Evolutionary conservation across 345 rosid species (phyloP).

Genomic region (Laguncularia racemosa): DNA sequence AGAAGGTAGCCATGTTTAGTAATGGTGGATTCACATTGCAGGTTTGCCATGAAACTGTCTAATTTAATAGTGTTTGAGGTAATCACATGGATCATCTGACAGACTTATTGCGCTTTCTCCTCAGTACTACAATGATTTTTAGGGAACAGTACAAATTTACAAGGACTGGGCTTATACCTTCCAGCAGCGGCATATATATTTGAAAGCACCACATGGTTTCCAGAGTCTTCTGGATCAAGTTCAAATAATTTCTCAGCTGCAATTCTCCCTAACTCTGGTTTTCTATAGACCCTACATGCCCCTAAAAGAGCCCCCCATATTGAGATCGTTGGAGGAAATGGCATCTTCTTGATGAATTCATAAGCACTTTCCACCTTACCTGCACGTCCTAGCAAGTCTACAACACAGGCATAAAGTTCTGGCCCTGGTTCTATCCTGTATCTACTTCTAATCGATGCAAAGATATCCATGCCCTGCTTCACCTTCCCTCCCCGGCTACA

Average conservation of each 20-base stretch:
- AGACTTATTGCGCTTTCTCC: no score
- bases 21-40: neutral
- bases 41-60: neutral
- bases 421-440: conserved; percentile 57
- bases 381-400: conserved; percentile 77
- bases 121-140: no score
- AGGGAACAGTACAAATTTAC: neutral
- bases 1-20: no score
- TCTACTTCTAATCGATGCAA: conserved; percentile 49
- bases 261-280: conserved; percentile 52
- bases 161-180: conserved; percentile 28
- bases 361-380: conserved; percentile 71
- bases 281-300: conserved; percentile 65
- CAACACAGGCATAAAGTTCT: conserved; percentile 80
- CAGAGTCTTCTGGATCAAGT: conserved; percentile 76
- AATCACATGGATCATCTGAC: neutral
- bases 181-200: conserved; percentile 74
- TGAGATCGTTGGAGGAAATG: conserved; percentile 55
- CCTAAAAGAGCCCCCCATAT: conserved; percentile 91
- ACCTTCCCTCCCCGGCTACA: conserved; percentile 79
- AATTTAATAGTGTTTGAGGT: neutral
- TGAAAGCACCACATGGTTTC: conserved; percentile 80
- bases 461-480: conserved; percentile 52
- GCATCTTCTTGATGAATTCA: conserved; percentile 52
- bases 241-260: conserved; percentile 62